phyloP scores from a whole-genome alignment of 176 grass and related monocot species.

The Luzula sylvatica region DNA sequence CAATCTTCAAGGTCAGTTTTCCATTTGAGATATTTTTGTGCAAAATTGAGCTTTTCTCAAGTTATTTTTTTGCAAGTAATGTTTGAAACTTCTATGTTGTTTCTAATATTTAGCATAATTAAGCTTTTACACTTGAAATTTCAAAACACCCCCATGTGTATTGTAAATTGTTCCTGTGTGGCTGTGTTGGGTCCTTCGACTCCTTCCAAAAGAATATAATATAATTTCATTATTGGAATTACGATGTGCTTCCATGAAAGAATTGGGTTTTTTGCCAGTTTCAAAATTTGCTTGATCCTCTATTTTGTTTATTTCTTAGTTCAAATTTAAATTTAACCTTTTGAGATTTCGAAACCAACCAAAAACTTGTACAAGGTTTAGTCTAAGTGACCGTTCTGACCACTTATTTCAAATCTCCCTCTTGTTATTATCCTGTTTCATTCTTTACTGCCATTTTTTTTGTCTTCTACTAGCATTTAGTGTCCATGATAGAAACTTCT shows the following conservation, averaged over 20 bases:
- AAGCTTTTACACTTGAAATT: not conserved
- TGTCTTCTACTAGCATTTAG: slow-evolving; percentile 17
- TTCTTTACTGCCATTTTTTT: not conserved
- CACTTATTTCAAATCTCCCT: slow-evolving; percentile 3
- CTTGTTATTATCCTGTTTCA: not conserved
- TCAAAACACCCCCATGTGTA: not conserved
- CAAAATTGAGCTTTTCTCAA: not conserved
- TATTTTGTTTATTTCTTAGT: not conserved
- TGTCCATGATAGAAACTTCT: slow-evolving; percentile 6
- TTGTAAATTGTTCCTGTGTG: not conserved
- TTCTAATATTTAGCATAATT: not conserved
- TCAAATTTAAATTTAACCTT: slow-evolving; percentile 4
- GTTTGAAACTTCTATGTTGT: not conserved
- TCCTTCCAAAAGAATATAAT: too few species aligned
- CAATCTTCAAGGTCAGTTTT: slow-evolving; percentile 53
- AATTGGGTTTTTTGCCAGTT: too few species aligned
- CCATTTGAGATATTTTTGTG: not conserved
- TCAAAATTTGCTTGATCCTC: not conserved
- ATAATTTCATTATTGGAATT: too few species aligned
- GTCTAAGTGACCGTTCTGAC: slow-evolving; percentile 9
- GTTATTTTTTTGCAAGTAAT: not conserved
- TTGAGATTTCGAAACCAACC: too few species aligned
- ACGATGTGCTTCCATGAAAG: too few species aligned
- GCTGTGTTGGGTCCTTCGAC: not conserved
- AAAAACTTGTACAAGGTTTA: too few species aligned